Conservation (phyloP, 345 rosid species). For the Hibiscus tridactylites region DNA sequence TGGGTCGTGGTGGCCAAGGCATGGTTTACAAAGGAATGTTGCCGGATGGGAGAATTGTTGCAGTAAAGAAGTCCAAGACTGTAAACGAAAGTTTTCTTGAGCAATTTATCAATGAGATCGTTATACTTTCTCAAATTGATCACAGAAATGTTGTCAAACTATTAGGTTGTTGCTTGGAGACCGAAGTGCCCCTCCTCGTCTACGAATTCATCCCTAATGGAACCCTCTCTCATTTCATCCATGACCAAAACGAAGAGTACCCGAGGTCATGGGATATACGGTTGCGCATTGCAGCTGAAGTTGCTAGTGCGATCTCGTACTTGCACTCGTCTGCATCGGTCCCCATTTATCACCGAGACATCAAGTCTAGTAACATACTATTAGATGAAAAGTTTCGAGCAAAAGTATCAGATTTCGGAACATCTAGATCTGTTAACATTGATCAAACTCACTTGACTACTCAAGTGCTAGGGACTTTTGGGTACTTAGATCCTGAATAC, state of each 20-base stretch:
- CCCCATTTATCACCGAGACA: neutral
- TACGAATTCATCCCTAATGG: slow-evolving; percentile 26
- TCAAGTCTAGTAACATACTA: neutral
- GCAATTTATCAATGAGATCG: slow-evolving; percentile 17
- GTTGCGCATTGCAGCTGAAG: neutral
- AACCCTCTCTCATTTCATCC: slow-evolving; percentile 23
- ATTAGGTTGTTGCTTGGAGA: slow-evolving; percentile 10
- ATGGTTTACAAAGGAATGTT: slow-evolving; percentile 11
- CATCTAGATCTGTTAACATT: slow-evolving; percentile 4
- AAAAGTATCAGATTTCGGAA: neutral
- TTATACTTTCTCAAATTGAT: slow-evolving; percentile 19
- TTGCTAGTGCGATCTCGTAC: neutral
- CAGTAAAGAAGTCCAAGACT: slow-evolving; percentile 12
- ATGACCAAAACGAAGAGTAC: slow-evolving; percentile 4
- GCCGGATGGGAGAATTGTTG: slow-evolving; percentile 9
- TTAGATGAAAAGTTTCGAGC: neutral
- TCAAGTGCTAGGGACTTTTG: slow-evolving; percentile 11
- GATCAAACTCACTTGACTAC: slow-evolving; percentile 21
- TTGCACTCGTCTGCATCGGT: neutral
- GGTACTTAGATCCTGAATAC: slow-evolving; percentile 22
- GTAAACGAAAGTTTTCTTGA: slow-evolving; percentile 7
- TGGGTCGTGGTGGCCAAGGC: slow-evolving; percentile 2
- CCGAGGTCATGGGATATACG: neutral
- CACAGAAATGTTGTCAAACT: slow-evolving; percentile 20
- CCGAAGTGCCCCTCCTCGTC: slow-evolving; percentile 23